Percentiles rank a stretch among this genome's conserved stretches.
These are phyloP conservation scores for Neoboletus brunneissimus DNA, from an alignment of 768 basidiomycete species.

Conservation along the genomic window DNA sequence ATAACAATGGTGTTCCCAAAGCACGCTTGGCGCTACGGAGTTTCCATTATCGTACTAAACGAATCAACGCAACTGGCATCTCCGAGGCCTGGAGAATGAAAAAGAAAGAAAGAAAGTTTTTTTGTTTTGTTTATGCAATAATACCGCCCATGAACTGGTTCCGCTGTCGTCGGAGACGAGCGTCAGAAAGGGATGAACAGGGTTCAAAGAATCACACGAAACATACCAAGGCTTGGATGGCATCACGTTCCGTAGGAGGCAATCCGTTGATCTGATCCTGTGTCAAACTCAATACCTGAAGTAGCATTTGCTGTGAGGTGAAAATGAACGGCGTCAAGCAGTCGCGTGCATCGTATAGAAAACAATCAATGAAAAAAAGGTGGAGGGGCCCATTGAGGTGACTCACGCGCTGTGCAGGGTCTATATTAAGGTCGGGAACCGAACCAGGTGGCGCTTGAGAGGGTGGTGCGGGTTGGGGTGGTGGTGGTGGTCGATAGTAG, in stretches of 20 bases:
- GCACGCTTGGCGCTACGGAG: too few species aligned
- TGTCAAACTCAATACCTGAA: slow-evolving; percentile 81
- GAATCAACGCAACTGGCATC: too few species aligned
- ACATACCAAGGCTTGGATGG: slow-evolving; percentile 77
- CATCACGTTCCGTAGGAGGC: slow-evolving; percentile 72
- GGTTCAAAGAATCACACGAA: background rate
- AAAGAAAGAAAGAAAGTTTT: background rate
- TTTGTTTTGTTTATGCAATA: slow-evolving; percentile 16
- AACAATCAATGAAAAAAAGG: background rate
- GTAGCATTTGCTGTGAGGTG: slow-evolving; percentile 64
- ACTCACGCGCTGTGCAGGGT: slow-evolving; percentile 51
- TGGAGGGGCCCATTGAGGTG: background rate
- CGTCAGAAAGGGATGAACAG: background rate
- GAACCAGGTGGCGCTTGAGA: slow-evolving; percentile 31
- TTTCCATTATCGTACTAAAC: background rate
- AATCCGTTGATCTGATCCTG: slow-evolving; percentile 81
- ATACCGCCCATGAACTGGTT: slow-evolving; percentile 37
- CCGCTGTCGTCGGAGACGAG: slow-evolving; percentile 20
- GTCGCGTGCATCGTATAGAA: too few species aligned
- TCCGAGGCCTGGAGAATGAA: background rate
- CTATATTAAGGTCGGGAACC: slow-evolving; percentile 39
- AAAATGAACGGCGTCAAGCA: background rate
- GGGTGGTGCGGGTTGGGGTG: slow-evolving; percentile 29
- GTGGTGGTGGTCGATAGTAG: slow-evolving; percentile 30
- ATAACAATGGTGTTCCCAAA: too few species aligned